Evolutionary conservation across 106 monocot species (phyloP).

Genomic region (Dactylorhiza incarnata): DNA sequence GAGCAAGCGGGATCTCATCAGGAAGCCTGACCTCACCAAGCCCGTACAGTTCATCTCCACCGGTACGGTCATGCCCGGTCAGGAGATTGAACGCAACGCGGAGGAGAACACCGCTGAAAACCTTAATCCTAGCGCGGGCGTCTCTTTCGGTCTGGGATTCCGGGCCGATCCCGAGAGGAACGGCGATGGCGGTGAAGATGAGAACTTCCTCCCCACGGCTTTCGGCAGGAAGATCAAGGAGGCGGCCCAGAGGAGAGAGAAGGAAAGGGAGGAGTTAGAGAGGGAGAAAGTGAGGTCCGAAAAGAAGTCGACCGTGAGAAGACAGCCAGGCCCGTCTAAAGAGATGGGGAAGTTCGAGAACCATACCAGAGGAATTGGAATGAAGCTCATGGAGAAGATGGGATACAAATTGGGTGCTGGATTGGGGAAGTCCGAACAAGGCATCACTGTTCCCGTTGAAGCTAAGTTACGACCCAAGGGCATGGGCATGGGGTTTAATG

Average conservation of each 20-base stretch:
- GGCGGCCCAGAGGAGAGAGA: slow-evolving; percentile 35
- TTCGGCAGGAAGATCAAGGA: slow-evolving; percentile 64
- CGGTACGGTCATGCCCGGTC: slow-evolving; percentile 46
- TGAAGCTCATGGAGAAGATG: slow-evolving; percentile 77
- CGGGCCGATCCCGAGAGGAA: slow-evolving; percentile 2
- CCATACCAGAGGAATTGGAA: slow-evolving; percentile 50
- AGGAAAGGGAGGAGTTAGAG: slow-evolving; percentile 16
- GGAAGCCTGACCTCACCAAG: slow-evolving; percentile 55
- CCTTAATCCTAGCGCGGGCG: slow-evolving; percentile 16
- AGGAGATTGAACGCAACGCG: slow-evolving; percentile 30
- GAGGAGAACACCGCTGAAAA: slow-evolving; percentile 1
- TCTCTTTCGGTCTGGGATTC: slow-evolving; percentile 38
- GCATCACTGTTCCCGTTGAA: slow-evolving; percentile 60
- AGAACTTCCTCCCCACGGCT: slow-evolving; percentile 49
- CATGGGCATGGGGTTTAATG: slow-evolving; percentile 86
- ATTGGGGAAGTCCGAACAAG: slow-evolving; percentile 78
- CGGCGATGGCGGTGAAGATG: slow-evolving; percentile 21
- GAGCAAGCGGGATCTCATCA: slow-evolving; percentile 24
- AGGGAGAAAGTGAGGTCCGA: slow-evolving; percentile 21
- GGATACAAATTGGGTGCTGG: slow-evolving; percentile 72
- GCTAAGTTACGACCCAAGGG: slow-evolving; percentile 62
- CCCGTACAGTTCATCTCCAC: slow-evolving; percentile 82
- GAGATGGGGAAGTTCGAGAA: slow-evolving; percentile 46
- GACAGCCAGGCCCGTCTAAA: slow-evolving; percentile 2
- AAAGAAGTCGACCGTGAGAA: slow-evolving; percentile 12